Base-by-base conservation (phyloP, 257 asterid genomes). In the Penstemon eatonii region DNA sequence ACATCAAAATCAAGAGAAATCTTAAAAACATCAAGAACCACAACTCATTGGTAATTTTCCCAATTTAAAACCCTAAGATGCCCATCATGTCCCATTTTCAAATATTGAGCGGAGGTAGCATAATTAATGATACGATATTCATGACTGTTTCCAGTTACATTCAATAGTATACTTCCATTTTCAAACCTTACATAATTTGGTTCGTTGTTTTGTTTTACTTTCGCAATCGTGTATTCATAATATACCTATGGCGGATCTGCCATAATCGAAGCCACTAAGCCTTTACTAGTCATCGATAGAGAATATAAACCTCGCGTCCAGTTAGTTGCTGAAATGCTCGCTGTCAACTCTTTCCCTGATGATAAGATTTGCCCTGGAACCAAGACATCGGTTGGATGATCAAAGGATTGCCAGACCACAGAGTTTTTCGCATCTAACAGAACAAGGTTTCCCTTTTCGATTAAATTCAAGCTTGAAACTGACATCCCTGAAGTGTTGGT, bases 51-150 rank as follows among this genome's bases (percentile, higher is more conserved):
- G 12, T 7, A 18, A 15, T 15, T 1, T 39, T 11, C 53, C 82
- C 83, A 81, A 18, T 76, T 81, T 36, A 68, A 74, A 4, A 81
- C 68, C 18, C 76, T 75, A 60, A 84, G 74, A 65, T 79, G 83
- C 47, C 86, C 83, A 64, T 79, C 85, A 2, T 79, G 13, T 47
- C 70, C 76, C 25, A 84, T 4, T 65, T 42, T 79, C 75, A 81
- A 56, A 54, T 74, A 84, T 39, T 79, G 89, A 5, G 82, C 83
- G 19, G 78, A 68, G 6, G 67, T 58, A 19, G 70, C 67, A 40
- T 0, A 44, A 61, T 72, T 75, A 37, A 79, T 9, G 33, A 0
- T 37, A 76, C 0, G 10, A 18, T 0, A 4, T 0, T 69, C 63
- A 68, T 0, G 76, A 4, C 60, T 67, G 3, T 75, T 75, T 52